Conservation (phyloP, 495 filamentous ascomycete genomes). For the Hyaloscypha finlandica region DNA sequence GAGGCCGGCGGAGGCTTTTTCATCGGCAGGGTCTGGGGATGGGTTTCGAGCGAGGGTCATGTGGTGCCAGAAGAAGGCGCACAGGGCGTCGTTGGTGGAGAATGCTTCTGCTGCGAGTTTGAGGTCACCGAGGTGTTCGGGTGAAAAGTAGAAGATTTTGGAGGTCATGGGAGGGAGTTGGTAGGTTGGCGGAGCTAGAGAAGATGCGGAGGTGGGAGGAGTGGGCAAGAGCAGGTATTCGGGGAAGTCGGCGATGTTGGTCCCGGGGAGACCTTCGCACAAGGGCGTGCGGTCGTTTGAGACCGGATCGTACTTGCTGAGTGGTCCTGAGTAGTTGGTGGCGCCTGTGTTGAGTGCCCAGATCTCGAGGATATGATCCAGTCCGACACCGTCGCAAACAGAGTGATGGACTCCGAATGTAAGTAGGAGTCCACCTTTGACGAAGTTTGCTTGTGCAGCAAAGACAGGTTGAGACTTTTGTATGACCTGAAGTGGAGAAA, state of each 20-base stretch:
- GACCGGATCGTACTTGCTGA: constrained; percentile 12
- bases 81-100: constrained; percentile 22
- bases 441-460: constrained; percentile 54
- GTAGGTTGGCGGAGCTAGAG: not conserved
- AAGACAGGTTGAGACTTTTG: constrained; percentile 42
- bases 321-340: not conserved
- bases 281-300: constrained; percentile 19
- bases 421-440: constrained; percentile 52
- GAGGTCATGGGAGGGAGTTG: constrained; percentile 11
- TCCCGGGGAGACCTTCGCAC: not conserved
- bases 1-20: constrained; percentile 6
- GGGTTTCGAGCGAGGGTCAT: constrained; percentile 19
- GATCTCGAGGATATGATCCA: constrained; percentile 36
- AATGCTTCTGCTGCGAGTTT: constrained; percentile 13
- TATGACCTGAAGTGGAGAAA: constrained; percentile 12
- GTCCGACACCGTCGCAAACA: constrained; percentile 38
- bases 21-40: not conserved
- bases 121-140: not conserved
- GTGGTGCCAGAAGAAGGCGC: constrained; percentile 21
- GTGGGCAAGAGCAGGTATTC: constrained; percentile 14
- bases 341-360: constrained; percentile 19
- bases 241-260: constrained; percentile 19
- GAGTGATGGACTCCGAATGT: constrained; percentile 52
- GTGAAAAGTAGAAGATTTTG: constrained; percentile 19
- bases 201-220: not conserved